Evolutionary conservation across 148 eudicot species (phyloP).

Genomic region (Pharnaceum exiguum): DNA sequence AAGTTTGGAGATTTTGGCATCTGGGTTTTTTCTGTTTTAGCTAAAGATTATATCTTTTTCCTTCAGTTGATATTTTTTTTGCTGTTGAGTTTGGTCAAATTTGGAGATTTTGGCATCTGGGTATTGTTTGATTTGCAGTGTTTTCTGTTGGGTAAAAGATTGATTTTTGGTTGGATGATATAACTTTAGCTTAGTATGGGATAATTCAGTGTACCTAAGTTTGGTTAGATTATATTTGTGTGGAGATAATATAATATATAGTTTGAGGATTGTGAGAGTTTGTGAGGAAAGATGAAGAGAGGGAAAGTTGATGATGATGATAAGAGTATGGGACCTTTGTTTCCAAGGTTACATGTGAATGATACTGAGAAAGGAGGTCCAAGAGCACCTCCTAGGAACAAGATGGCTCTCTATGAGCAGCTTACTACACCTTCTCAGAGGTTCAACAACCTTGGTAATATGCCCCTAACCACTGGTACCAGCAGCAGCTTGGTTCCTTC

Average conservation of each 20-base stretch:
- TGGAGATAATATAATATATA: not conserved
- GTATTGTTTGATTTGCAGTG: not conserved
- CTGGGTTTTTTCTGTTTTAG: not conserved
- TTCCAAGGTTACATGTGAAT: constrained; percentile 87
- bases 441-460: constrained; percentile 28
- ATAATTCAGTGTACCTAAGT: constrained; percentile 16
- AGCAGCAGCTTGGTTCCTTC: constrained; percentile 30
- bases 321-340: constrained; percentile 68
- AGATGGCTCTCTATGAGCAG: constrained; percentile 96
- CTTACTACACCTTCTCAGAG: constrained; percentile 78
- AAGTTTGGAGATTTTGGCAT: not conserved
- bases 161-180: constrained; percentile 1
- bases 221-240: constrained; percentile 19
- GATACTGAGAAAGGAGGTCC: constrained; percentile 94
- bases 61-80: not conserved
- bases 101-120: constrained; percentile 6
- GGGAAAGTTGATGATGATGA: constrained; percentile 72
- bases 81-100: not conserved
- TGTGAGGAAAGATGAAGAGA: constrained; percentile 48
- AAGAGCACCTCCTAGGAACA: constrained; percentile 93
- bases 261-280: not conserved
- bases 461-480: constrained; percentile 20
- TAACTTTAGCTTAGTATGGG: constrained; percentile 18
- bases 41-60: not conserved
- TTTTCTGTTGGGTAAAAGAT: not conserved